Evolutionary conservation across 108 stramenopile species (phyloP), one percentile per base, ranked within the genome.

Genomic region (Cyclotella cryptica): DNA sequence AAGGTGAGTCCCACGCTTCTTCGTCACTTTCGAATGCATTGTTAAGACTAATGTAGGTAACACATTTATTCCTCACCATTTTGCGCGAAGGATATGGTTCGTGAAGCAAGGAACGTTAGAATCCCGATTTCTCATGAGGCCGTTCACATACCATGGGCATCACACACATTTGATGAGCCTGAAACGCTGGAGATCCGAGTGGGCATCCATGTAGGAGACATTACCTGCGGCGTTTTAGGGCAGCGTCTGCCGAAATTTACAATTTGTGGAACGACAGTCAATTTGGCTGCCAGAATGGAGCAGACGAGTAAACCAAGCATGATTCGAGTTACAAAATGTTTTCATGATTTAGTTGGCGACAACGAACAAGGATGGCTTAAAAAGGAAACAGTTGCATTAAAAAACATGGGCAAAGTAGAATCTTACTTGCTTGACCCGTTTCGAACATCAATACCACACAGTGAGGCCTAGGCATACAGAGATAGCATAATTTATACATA

Each of bases 211-310:
- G 70, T 77, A 28, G 80, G 80, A 17, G 63, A 77, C 35, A 45
- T 81, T 30, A 77, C 75, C 22, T 77, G 70, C 40, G 80, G 80
- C 18, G 75, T 81, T 18, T 46, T 81, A 18, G 80, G 80, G 22
- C 75, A 75, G 58, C 46, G 74, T 42, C 27, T 80, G 67, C 79
- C 79, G 3, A 80, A 80, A 75, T 75, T 80, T 28, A 79, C 70
- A 12, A 55, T 58, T 3, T 79, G 61, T 54, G 78, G 78, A 10
- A 72, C 13, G 55, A 26, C 62, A n/a, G 80, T 81, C 12, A 81
- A 81, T 53, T 19, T 71, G 24, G 80, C 80, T 19, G 80, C 80
- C 22, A 69, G 80, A 27, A 81, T 81, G 80, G 80, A 81, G 47
- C 80, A 81, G 62, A 71, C 80, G 42, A 17, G n/a, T 29, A 22